Evolutionary conservation across 169 alveolate species (phyloP).

Genomic region (Cryptosporidium andersoni): DNA sequence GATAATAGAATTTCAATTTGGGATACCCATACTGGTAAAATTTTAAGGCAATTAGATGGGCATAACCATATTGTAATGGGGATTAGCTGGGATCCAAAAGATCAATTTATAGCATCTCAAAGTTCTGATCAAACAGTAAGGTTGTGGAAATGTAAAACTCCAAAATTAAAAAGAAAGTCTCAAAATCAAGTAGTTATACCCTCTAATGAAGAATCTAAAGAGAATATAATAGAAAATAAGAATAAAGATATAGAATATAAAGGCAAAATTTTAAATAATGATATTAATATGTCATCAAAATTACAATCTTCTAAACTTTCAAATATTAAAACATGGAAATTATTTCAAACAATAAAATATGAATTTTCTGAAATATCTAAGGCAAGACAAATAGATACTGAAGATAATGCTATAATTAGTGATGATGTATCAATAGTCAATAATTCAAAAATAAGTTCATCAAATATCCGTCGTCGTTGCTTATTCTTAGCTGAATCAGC

Average conservation of each 20-base stretch:
- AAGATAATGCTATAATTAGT: neutral
- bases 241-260: neutral
- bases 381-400: neutral
- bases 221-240: neutral
- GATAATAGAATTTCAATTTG: constrained; percentile 65
- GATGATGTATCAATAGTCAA: constrained; percentile 40
- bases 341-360: constrained; percentile 51
- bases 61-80: constrained; percentile 68
- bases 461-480: constrained; percentile 41
- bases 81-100: constrained; percentile 67
- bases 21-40: constrained; percentile 55
- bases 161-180: constrained; percentile 39
- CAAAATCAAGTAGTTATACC: constrained; percentile 19
- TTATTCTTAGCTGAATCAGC: constrained; percentile 84
- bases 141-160: constrained; percentile 44
- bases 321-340: constrained; percentile 52
- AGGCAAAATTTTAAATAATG: neutral
- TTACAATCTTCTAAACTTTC: constrained; percentile 4
- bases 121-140: constrained; percentile 82
- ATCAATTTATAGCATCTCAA: constrained; percentile 85
- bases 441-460: neutral
- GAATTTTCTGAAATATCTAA: constrained; percentile 21
- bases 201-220: constrained; percentile 2
- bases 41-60: constrained; percentile 59
- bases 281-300: neutral